Evolutionary conservation across 495 filamentous ascomycete species (phyloP).

Genomic region (Lophiostoma macrostomum): DNA sequence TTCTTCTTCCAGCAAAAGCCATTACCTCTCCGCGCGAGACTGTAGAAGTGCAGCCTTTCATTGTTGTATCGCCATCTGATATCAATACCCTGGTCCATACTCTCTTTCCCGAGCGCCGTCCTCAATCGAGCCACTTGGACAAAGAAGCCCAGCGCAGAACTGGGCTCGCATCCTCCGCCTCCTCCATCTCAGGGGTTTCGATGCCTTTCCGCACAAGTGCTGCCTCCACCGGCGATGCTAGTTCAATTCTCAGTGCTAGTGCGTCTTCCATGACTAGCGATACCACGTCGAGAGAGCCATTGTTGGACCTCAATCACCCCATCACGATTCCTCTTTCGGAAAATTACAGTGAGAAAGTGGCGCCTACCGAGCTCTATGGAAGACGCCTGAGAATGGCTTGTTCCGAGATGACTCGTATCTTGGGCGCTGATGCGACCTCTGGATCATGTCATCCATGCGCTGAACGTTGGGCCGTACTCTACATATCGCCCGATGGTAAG

Average conservation of each 20-base stretch:
- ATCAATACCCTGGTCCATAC: conserved; percentile 66
- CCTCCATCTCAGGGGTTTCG: conserved; percentile 65
- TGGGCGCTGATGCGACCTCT: conserved; percentile 58
- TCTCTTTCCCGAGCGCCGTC: conserved; percentile 63
- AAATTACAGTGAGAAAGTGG: conserved; percentile 21
- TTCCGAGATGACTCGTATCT: conserved; percentile 61
- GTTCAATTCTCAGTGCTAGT: conserved; percentile 63
- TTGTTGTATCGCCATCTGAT: conserved; percentile 72
- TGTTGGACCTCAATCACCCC: conserved; percentile 48
- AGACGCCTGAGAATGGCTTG: conserved; percentile 52
- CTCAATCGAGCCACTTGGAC: conserved; percentile 48
- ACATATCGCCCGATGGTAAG: conserved; percentile 68
- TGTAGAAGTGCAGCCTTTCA: conserved; percentile 65
- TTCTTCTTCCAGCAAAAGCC: conserved; percentile 63
- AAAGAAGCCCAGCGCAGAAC: conserved; percentile 44
- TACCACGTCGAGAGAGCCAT: conserved; percentile 60
- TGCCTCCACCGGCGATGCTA: conserved; percentile 32
- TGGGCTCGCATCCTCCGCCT: conserved; percentile 59
- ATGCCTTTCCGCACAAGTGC: conserved; percentile 39
- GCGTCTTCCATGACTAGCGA: conserved; percentile 67
- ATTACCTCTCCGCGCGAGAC: conserved; percentile 69
- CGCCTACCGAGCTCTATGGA: conserved; percentile 43
- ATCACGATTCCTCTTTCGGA: conserved; percentile 10
- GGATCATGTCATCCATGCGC: conserved; percentile 70
- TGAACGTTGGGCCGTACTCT: conserved; percentile 71